Evolutionary conservation across 352 stramenopile species (phyloP).

Genomic region (Phytopythium oedochilum): DNA sequence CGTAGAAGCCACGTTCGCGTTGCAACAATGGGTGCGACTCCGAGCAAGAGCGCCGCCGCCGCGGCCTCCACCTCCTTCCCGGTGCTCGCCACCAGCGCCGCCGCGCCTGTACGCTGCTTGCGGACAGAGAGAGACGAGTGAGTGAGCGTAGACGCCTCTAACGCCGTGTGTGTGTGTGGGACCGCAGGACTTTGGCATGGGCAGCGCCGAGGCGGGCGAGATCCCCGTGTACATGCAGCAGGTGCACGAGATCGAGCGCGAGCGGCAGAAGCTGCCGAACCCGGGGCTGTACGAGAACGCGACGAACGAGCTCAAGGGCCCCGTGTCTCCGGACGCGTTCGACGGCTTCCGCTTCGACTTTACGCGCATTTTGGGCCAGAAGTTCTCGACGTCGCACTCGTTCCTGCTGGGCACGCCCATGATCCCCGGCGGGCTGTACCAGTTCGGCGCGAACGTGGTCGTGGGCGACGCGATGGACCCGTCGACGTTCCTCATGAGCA

Average conservation of each 20-base stretch:
- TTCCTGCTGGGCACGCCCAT: constrained; percentile 79
- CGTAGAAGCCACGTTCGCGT: neutral
- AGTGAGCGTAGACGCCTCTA: too few species aligned
- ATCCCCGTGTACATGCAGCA: constrained; percentile 80
- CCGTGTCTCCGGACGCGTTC: constrained; percentile 76
- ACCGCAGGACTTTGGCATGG: constrained; percentile 9
- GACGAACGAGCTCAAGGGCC: constrained; percentile 77
- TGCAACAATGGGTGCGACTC: constrained; percentile 42
- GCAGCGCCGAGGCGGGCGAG: constrained; percentile 24
- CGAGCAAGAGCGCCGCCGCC: constrained; percentile 28
- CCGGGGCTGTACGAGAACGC: constrained; percentile 83
- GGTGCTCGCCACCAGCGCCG: constrained; percentile 64
- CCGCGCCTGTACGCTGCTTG: constrained; percentile 35
- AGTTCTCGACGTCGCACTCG: constrained; percentile 81
- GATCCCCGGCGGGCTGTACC: constrained; percentile 81
- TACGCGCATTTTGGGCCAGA: constrained; percentile 72
- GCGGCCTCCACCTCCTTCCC: constrained; percentile 20
- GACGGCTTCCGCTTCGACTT: constrained; percentile 88
- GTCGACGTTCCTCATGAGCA: constrained; percentile 82
- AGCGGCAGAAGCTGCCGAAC: constrained; percentile 65
- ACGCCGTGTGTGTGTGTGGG: too few species aligned
- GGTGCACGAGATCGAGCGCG: constrained; percentile 77
- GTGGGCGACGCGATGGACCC: constrained; percentile 74
- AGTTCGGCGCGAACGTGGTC: constrained; percentile 84
- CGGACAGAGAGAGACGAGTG: too few species aligned